Evolutionary conservation across 148 eudicot species (phyloP).

Genomic region (Rhododendron ovatum): DNA sequence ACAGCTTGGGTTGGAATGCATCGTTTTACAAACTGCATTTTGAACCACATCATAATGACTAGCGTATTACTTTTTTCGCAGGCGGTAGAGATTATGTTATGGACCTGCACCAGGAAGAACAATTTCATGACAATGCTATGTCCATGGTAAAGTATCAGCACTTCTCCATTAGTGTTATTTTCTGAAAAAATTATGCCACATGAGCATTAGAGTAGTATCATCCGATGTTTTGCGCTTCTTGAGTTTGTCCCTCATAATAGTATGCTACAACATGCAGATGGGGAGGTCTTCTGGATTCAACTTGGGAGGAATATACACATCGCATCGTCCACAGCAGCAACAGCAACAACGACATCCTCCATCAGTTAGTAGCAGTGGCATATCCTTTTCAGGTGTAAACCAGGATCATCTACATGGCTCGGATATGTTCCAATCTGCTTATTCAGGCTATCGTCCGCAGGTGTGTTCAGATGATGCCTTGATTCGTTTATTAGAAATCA

Average conservation of each 20-base stretch:
- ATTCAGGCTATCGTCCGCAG: no score
- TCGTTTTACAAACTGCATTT: not conserved
- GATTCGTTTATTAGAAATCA: no score
- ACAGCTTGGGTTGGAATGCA: no score
- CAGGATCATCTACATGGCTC: conserved; percentile 29
- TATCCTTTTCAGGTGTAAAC: conserved; percentile 36
- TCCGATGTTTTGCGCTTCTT: conserved; percentile 30
- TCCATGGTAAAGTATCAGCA: conserved; percentile 79
- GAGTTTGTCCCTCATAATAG: not conserved
- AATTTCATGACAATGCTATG: conserved; percentile 63
- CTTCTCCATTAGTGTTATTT: conserved; percentile 14
- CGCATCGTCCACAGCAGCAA: conserved; percentile 43
- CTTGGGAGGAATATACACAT: conserved; percentile 39
- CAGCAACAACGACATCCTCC: conserved; percentile 49
- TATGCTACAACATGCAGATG: conserved; percentile 21
- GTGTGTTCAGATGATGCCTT: no score
- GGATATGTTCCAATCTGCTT: no score
- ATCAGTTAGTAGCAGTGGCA: conserved; percentile 51
- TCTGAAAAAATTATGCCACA: no score
- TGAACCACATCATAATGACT: conserved; percentile 7
- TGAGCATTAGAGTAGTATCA: no score
- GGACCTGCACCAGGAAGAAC: conserved; percentile 89
- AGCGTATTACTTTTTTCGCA: conserved; percentile 21
- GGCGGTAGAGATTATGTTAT: conserved; percentile 80
- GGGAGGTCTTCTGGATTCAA: conserved; percentile 88